Conservation (phyloP, 2,329 filamentous ascomycete species). For the Verticillium dahliae region DNA sequence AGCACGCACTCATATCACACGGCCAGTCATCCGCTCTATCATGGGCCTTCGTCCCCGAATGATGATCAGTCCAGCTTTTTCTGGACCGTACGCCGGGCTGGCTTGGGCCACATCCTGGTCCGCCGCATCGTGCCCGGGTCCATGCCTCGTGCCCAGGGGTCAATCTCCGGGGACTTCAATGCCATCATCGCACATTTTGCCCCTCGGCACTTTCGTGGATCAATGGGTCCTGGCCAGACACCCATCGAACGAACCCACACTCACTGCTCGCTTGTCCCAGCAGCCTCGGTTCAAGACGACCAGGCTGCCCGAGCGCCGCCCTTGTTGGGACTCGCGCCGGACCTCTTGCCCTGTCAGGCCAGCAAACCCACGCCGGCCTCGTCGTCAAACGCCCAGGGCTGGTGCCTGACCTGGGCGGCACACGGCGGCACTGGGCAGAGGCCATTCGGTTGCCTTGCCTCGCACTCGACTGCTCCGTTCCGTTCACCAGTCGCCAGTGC, state of each 20-base stretch:
- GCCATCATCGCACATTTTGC: background rate
- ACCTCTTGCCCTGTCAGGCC: background rate
- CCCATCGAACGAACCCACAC: background rate
- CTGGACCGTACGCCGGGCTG: background rate
- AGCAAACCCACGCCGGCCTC: background rate
- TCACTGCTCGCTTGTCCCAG: background rate
- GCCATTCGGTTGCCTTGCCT: background rate
- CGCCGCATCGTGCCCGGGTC: background rate
- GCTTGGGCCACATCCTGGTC: background rate
- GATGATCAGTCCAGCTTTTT: background rate
- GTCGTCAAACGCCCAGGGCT: background rate
- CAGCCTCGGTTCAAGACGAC: background rate
- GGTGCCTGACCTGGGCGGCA: background rate
- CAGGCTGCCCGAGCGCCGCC: background rate
- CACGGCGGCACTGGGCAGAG: background rate
- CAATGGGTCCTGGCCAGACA: background rate
- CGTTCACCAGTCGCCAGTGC: background rate
- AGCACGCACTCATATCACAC: too few relatives aligned
- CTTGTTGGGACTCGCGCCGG: background rate
- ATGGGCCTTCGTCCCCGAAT: background rate
- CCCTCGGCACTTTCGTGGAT: background rate
- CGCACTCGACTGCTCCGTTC: background rate
- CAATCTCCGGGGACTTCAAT: background rate
- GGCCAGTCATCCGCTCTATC: background rate
- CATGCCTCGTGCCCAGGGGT: background rate